Evolutionary conservation across 108 stramenopile species (phyloP).

Genomic region (Nannochloropsis gaditana): DNA sequence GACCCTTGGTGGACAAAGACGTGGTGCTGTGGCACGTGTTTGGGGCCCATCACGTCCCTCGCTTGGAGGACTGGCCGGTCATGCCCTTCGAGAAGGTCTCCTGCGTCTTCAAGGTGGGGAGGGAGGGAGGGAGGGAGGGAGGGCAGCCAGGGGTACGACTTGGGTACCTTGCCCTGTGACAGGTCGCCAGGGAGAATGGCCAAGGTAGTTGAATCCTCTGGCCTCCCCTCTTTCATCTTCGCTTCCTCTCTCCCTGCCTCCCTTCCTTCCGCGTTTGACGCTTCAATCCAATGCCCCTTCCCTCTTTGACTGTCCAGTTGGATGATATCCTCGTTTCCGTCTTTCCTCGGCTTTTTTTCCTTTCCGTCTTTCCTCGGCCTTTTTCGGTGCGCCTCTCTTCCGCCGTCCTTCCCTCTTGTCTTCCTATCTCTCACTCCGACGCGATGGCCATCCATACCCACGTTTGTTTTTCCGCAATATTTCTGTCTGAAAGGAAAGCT

Average conservation of each 20-base stretch:
- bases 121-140: constrained; percentile 9
- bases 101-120: constrained; percentile 24
- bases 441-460: too few relatives aligned
- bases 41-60: constrained; percentile 33
- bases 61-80: constrained; percentile 36
- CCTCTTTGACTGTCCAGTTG: too few relatives aligned
- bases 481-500: too few relatives aligned
- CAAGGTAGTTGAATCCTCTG: background rate
- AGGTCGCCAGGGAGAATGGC: background rate
- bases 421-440: background rate
- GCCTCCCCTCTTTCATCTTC: background rate
- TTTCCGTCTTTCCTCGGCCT: background rate
- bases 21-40: constrained; percentile 44
- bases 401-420: background rate
- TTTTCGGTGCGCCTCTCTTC: background rate
- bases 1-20: constrained; percentile 33
- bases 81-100: constrained; percentile 35
- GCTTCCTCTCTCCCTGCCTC: background rate
- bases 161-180: background rate
- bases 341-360: background rate
- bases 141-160: background rate
- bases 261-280: too few relatives aligned
- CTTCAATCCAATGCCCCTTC: too few relatives aligned
- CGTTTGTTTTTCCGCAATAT: too few relatives aligned
- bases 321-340: too few relatives aligned